A percentile compares a stretch with the other conserved stretches of the same genome.
Conservation (phyloP, 768 basidiomycete genomes). For the Fomitopsis pulvina region DNA sequence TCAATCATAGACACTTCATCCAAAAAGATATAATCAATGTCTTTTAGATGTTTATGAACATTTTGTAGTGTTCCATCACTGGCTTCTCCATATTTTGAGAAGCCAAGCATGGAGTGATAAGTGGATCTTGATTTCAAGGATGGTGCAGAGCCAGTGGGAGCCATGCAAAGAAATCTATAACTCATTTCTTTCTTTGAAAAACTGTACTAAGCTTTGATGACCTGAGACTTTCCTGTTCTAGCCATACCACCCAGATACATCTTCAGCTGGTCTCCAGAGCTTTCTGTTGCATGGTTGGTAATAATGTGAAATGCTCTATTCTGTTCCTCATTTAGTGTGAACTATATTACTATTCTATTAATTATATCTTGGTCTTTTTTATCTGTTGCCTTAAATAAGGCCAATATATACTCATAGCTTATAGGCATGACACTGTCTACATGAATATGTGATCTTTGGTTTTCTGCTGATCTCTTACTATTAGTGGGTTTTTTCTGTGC, state of each 20-base stretch:
- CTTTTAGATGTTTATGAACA: slow-evolving; percentile 5
- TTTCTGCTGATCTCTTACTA: background rate
- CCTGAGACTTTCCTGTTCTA: slow-evolving; percentile 19
- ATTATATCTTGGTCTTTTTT: background rate
- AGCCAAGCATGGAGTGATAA: slow-evolving; percentile 15
- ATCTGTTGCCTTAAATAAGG: background rate
- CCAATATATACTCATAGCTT: background rate
- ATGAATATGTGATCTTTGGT: background rate
- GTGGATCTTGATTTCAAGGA: slow-evolving; percentile 16
- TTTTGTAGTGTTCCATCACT: background rate
- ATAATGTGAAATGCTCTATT: slow-evolving; percentile 15
- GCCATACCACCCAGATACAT: slow-evolving; percentile 22
- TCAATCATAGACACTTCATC: slow-evolving; percentile 40
- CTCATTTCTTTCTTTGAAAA: slow-evolving; percentile 5
- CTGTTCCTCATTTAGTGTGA: slow-evolving; percentile 16
- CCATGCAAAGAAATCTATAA: slow-evolving; percentile 12
- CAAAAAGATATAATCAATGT: slow-evolving; percentile 34
- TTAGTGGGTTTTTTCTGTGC: background rate
- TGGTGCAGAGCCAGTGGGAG: slow-evolving; percentile 19
- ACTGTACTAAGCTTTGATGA: slow-evolving; percentile 13
- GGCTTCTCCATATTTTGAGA: background rate
- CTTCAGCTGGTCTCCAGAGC: slow-evolving; percentile 4
- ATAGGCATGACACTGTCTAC: background rate
- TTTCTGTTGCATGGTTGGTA: slow-evolving; percentile 10
- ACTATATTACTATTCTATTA: background rate